phyloP scores from a whole-genome alignment of 495 filamentous ascomycete species.

The Talaromyces thailandensis region DNA sequence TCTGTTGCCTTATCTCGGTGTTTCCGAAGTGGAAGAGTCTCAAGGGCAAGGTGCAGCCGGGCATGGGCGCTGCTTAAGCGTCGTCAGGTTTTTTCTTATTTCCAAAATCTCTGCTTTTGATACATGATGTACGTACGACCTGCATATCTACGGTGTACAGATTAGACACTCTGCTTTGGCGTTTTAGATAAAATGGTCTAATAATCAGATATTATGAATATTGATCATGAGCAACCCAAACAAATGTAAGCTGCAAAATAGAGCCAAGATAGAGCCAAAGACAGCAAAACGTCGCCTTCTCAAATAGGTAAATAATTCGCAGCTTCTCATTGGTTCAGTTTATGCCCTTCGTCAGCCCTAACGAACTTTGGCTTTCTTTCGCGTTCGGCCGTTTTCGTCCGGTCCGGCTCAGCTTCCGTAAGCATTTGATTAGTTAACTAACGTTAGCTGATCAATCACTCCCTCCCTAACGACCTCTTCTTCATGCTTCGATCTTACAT shows the following conservation, averaged over 20 bases:
- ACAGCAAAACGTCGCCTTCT: not conserved
- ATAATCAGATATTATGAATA: not conserved
- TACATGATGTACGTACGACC: not conserved
- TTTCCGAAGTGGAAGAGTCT: conserved; percentile 7
- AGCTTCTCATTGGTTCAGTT: not conserved
- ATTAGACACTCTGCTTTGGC: not conserved
- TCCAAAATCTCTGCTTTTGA: not conserved
- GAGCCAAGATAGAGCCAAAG: too few relatives aligned
- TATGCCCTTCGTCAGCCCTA: not conserved
- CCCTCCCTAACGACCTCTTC: too few relatives aligned
- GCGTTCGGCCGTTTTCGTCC: not conserved
- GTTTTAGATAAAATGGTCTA: not conserved
- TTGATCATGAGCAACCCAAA: not conserved
- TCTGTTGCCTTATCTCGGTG: conserved; percentile 4
- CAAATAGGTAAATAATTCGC: not conserved
- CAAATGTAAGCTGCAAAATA: too few relatives aligned
- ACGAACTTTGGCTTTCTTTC: too few relatives aligned
- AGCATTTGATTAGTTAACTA: not conserved
- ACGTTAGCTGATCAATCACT: not conserved
- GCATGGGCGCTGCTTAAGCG: conserved; percentile 2
- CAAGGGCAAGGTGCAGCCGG: conserved; percentile 4
- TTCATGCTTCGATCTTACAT: not conserved
- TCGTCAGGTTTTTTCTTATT: too few relatives aligned
- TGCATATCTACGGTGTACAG: not conserved
- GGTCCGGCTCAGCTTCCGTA: not conserved